Conservation (phyloP, 768 basidiomycete genomes). For the Saitozyma podzolica region DNA sequence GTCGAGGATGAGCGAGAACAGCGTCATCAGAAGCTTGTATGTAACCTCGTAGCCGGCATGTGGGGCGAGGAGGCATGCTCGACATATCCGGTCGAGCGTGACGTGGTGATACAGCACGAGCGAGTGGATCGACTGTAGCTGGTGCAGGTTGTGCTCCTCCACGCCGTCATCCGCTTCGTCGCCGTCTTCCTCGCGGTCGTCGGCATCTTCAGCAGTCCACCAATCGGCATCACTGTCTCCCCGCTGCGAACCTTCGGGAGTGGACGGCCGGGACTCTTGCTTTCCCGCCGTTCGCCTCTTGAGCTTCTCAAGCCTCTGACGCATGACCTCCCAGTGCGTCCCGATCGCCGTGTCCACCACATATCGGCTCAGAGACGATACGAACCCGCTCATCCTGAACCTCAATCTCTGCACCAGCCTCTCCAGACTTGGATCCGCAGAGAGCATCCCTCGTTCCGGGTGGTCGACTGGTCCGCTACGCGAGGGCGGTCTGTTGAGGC, state of each 20-base stretch:
- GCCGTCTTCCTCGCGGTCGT: not conserved
- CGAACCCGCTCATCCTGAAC: constrained; percentile 71
- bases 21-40: constrained; percentile 33
- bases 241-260: not conserved
- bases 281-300: not conserved
- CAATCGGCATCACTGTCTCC: not conserved
- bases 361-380: constrained; percentile 67
- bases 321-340: constrained; percentile 71
- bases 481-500: constrained; percentile 7
- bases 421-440: constrained; percentile 61
- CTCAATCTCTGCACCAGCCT: constrained; percentile 67
- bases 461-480: not conserved
- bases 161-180: constrained; percentile 15
- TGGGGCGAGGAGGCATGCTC: constrained; percentile 24
- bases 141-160: not conserved
- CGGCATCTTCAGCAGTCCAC: not conserved
- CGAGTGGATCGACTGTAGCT: constrained; percentile 37
- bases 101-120: constrained; percentile 38
- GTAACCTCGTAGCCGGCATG: constrained; percentile 30
- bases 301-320: constrained; percentile 29
- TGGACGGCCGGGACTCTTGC: not conserved
- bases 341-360: constrained; percentile 79
- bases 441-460: constrained; percentile 52
- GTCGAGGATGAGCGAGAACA: constrained; percentile 36
- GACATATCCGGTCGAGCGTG: constrained; percentile 29